These are phyloP conservation scores for Podospora pseudocomata DNA, from an alignment of 495 filamentous ascomycete species.

Conservation along the genomic window DNA sequence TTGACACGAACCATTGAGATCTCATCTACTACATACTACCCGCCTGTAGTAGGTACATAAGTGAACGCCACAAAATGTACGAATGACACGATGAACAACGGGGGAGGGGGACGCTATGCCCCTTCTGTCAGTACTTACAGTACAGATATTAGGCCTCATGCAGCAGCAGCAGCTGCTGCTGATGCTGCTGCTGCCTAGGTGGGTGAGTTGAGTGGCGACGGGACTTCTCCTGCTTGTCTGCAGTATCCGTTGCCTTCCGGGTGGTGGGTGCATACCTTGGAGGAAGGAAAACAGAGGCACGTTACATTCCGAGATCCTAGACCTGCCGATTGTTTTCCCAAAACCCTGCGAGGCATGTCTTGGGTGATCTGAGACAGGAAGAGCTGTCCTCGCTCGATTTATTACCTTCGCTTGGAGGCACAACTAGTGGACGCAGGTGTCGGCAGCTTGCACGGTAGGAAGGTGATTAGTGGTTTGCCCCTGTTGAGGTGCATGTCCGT, in stretches of 20 bases:
- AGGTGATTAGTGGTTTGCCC: no score
- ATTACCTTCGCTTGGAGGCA: not conserved
- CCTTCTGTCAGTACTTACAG: not conserved
- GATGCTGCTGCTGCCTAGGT: no score
- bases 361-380: constrained; percentile 7
- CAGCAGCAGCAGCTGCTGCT: not conserved
- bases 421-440: not conserved
- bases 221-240: no score
- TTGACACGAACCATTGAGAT: not conserved
- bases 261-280: not conserved
- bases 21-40: not conserved
- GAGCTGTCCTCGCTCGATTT: not conserved
- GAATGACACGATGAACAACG: not conserved
- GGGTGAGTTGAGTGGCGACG: no score
- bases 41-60: not conserved
- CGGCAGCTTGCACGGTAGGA: not conserved
- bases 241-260: not conserved
- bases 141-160: not conserved
- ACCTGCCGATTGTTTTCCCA: no score
- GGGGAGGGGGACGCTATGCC: not conserved
- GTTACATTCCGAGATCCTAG: not conserved
- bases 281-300: not conserved
- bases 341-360: not conserved
- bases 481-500: no score
- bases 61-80: not conserved